phyloP scores from a whole-genome alignment of 805 yeast genomes.

The Candida multigemmis region DNA sequence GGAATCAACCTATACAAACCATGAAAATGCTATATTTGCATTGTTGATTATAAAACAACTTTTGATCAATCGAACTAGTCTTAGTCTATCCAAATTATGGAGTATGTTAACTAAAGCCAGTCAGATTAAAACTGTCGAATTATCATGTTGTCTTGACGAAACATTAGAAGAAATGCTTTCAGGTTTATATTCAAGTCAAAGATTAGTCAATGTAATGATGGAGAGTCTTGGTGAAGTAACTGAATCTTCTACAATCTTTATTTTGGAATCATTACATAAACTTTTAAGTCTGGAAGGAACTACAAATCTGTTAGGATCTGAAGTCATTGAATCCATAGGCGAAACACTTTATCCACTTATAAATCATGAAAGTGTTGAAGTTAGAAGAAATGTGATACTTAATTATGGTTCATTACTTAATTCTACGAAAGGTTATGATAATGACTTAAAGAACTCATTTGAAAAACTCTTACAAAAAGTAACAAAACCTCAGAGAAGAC shows the following conservation, averaged over 20 bases:
- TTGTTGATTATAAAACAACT: slow-evolving; percentile 27
- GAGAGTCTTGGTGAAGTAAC: slow-evolving; percentile 7
- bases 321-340: slow-evolving; percentile 16
- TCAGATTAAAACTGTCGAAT: slow-evolving; percentile 6
- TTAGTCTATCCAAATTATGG: slow-evolving; percentile 16
- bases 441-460: slow-evolving; percentile 7
- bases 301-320: background rate
- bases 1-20: no score
- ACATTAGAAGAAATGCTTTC: slow-evolving; percentile 19
- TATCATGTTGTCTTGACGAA: slow-evolving; percentile 17
- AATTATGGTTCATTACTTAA: slow-evolving; percentile 27
- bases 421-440: slow-evolving; percentile 5
- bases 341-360: slow-evolving; percentile 15
- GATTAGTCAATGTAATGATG: slow-evolving; percentile 6
- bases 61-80: slow-evolving; percentile 14
- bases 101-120: slow-evolving; percentile 11
- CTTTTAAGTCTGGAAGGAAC: slow-evolving; percentile 1
- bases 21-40: no score
- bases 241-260: background rate
- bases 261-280: slow-evolving; percentile 2
- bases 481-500: slow-evolving; percentile 32
- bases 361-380: slow-evolving; percentile 19
- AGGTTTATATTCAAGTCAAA: slow-evolving; percentile 15
- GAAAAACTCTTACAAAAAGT: slow-evolving; percentile 26
- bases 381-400: slow-evolving; percentile 28